A percentile compares a stretch with the other conserved stretches of the same genome.
These are phyloP conservation scores for Peronosclerospora sorghi DNA, from an alignment of 352 stramenopile genomes.

Conservation along the genomic window DNA sequence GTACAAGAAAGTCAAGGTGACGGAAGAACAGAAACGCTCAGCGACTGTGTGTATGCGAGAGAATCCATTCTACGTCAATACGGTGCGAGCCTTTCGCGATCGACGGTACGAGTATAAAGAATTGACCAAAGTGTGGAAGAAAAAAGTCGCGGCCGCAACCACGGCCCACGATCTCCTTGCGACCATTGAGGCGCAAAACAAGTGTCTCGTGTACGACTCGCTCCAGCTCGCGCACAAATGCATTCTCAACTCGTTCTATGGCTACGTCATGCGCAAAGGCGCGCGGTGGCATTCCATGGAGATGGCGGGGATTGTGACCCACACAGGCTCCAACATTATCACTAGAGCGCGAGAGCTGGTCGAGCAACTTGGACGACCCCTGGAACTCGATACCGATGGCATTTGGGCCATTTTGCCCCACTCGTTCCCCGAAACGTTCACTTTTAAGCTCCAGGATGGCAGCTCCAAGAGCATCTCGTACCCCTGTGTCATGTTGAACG, in stretches of 20 bases:
- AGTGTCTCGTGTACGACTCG: slow-evolving; percentile 94
- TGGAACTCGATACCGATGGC: slow-evolving; percentile 99
- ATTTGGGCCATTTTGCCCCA: slow-evolving; percentile 99
- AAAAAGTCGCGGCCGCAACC: slow-evolving; percentile 64
- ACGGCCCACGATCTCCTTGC: slow-evolving; percentile 69
- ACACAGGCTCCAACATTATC: slow-evolving; percentile 98
- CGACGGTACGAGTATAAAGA: slow-evolving; percentile 99
- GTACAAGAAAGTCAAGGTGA: slow-evolving; percentile 97
- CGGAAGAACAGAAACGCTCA: slow-evolving; percentile 87
- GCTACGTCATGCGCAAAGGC: slow-evolving; percentile 99
- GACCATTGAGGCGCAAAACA: slow-evolving; percentile 84
- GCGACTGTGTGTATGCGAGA: slow-evolving; percentile 98
- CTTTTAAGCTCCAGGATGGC: slow-evolving; percentile 70
- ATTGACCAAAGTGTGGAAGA: slow-evolving; percentile 93
- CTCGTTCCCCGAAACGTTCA: slow-evolving; percentile 97
- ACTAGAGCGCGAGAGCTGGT: slow-evolving; percentile 89
- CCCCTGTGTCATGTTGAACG: slow-evolving; percentile 99
- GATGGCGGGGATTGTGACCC: slow-evolving; percentile 99
- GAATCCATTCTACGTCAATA: slow-evolving; percentile 99
- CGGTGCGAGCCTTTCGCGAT: slow-evolving; percentile 97
- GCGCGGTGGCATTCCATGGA: slow-evolving; percentile 99
- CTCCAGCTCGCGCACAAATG: slow-evolving; percentile 99
- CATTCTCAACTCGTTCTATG: slow-evolving; percentile 99
- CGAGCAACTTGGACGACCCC: slow-evolving; percentile 91
- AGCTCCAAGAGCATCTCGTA: slow-evolving; percentile 90